phyloP scores from a whole-genome alignment of 2,329 filamentous ascomycete species.

The Sporothrix humicola region DNA sequence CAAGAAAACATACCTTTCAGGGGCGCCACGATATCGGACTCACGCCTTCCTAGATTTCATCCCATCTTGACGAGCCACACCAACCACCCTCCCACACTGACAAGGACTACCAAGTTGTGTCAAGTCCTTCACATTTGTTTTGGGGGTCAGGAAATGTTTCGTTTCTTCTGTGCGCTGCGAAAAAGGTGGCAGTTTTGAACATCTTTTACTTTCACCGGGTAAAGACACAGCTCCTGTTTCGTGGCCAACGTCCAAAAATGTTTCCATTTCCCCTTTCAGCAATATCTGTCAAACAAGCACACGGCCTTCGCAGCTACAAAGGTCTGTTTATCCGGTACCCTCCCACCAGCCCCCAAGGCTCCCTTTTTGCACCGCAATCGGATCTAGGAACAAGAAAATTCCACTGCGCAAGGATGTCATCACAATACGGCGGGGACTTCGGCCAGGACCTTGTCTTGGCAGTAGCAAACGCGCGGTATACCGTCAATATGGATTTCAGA shows the following conservation, averaged over 20 bases:
- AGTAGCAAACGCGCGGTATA: neutral
- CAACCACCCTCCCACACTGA: neutral
- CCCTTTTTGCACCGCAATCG: neutral
- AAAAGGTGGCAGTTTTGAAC: neutral
- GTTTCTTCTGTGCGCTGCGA: conserved; percentile 1
- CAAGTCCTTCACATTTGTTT: neutral
- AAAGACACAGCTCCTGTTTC: conserved; percentile 32
- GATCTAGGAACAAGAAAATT: neutral
- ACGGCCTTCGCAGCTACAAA: neutral
- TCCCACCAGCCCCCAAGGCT: neutral
- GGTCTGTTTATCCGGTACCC: neutral
- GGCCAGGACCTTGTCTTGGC: conserved; percentile 13
- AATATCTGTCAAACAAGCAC: conserved; percentile 27
- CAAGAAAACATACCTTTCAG: neutral
- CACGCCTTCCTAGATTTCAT: neutral
- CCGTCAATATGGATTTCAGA: neutral
- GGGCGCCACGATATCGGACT: neutral
- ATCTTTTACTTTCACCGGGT: conserved; percentile 18
- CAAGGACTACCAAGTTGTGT: neutral
- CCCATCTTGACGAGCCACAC: neutral
- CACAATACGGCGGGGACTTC: neutral
- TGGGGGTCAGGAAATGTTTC: neutral
- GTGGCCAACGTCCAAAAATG: neutral
- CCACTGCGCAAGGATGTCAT: neutral
- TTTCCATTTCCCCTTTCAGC: conserved; percentile 15